phyloP scores from a whole-genome alignment of 129 eudicot genomes.

The Saussurea involucrata region DNA sequence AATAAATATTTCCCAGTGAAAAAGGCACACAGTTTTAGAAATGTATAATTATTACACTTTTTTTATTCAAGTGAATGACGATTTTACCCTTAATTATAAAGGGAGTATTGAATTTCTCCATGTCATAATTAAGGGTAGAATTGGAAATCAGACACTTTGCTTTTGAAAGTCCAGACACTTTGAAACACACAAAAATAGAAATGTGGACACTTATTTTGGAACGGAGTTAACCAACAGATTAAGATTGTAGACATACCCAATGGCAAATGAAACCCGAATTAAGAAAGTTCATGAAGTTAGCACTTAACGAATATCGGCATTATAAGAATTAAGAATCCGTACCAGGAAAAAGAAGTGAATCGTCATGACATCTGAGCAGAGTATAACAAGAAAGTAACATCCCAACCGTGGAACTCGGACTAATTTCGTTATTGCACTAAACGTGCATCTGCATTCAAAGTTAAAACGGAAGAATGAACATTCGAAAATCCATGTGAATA shows the following conservation, averaged over 20 bases:
- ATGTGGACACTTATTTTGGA: not conserved
- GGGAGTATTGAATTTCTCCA: not conserved
- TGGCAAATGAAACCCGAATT: not conserved
- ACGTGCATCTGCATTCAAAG: slow-evolving; percentile 70
- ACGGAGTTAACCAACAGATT: not conserved
- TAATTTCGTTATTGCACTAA: slow-evolving; percentile 87
- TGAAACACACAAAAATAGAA: not conserved
- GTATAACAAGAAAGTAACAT: slow-evolving; percentile 86
- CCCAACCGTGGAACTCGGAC: slow-evolving; percentile 77
- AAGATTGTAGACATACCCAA: not conserved
- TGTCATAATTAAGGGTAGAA: not conserved
- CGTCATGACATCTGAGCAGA: slow-evolving; percentile 95
- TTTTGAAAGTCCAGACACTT: not conserved
- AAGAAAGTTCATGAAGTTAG: not conserved
- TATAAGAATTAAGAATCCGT: slow-evolving; percentile 15
- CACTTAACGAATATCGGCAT: not conserved
- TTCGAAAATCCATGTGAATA: not conserved
- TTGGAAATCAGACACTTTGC: not conserved
- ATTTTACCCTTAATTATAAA: not conserved
- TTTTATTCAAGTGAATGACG: not conserved
- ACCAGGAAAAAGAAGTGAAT: slow-evolving; percentile 99
- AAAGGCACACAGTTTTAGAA: not conserved
- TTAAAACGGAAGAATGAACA: not conserved
- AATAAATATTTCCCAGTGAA: not conserved
- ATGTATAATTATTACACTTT: not conserved